These are phyloP conservation scores for Poa annua DNA, from an alignment of 176 grass and related monocot genomes.

Conservation along the genomic window DNA sequence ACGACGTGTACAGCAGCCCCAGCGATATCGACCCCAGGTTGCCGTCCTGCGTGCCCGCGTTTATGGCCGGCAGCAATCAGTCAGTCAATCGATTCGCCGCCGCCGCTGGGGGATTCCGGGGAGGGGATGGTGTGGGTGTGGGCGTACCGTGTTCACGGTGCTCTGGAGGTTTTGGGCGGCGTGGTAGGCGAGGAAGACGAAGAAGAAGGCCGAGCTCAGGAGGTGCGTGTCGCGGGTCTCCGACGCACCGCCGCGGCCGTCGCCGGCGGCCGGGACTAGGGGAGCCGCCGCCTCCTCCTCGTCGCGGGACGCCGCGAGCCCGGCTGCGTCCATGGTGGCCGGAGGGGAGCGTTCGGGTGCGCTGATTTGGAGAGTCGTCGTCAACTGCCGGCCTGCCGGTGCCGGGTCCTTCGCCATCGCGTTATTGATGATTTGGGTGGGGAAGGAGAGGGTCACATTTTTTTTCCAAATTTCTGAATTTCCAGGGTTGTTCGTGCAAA, in stretches of 20 bases:
- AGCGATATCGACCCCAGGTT: conserved; percentile 83
- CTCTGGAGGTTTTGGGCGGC: conserved; percentile 95
- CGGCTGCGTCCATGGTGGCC: conserved; percentile 37
- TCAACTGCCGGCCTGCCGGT: conserved; percentile 7
- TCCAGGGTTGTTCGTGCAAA: neutral
- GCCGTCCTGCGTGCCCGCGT: conserved; percentile 53
- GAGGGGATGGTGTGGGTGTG: neutral
- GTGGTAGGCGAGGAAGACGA: conserved; percentile 96
- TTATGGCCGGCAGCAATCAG: conserved; percentile 5
- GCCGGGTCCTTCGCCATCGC: neutral
- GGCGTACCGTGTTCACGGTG: conserved; percentile 84
- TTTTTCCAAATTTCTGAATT: neutral
- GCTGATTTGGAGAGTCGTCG: conserved; percentile 18
- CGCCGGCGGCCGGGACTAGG: conserved; percentile 26
- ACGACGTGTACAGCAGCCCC: conserved; percentile 82
- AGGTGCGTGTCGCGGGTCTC: conserved; percentile 63
- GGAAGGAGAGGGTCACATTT: conserved; percentile 7
- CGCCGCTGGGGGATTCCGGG: neutral
- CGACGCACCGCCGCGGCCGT: neutral
- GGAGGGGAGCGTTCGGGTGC: neutral
- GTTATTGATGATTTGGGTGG: conserved; percentile 10
- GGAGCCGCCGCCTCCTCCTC: conserved; percentile 49
- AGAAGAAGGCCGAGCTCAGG: conserved; percentile 84
- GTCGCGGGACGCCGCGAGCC: conserved; percentile 35
- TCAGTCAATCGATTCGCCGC: neutral